These are phyloP conservation scores for Kregervanrija pseudodelftensis DNA, from an alignment of 805 yeast species.

Conservation along the genomic window DNA sequence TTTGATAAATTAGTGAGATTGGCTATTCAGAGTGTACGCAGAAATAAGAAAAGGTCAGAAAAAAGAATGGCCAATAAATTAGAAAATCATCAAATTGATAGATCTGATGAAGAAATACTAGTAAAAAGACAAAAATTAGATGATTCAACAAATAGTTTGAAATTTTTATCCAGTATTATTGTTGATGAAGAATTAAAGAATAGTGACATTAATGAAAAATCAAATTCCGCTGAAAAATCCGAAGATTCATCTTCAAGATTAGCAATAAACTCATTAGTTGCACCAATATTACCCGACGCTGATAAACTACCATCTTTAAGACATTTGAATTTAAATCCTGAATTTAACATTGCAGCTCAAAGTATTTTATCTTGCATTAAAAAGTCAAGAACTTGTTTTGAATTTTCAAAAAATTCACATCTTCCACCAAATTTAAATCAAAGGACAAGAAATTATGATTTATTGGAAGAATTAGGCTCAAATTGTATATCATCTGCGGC, in stretches of 20 bases:
- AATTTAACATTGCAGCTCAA: constrained; percentile 20
- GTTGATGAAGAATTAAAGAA: constrained; percentile 13
- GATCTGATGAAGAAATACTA: not conserved
- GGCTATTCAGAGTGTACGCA: constrained; percentile 86
- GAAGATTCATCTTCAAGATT: constrained; percentile 31
- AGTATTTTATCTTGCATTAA: constrained; percentile 41
- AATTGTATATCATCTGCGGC: constrained; percentile 47
- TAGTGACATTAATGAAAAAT: constrained; percentile 11
- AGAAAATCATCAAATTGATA: constrained; percentile 2
- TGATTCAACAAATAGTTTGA: constrained; percentile 10
- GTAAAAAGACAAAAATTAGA: constrained; percentile 10
- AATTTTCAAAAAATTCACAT: constrained; percentile 23
- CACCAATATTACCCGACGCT: constrained; percentile 27
- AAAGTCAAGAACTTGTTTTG: constrained; percentile 56
- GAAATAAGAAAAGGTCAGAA: constrained; percentile 70
- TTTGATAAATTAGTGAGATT: constrained; percentile 88
- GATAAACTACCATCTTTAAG: constrained; percentile 21
- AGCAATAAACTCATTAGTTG: constrained; percentile 41
- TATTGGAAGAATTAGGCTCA: constrained; percentile 52
- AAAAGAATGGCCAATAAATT: constrained; percentile 28
- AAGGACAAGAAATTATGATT: constrained; percentile 26
- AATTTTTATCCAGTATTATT: constrained; percentile 21
- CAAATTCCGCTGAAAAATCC: constrained; percentile 10
- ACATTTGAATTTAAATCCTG: constrained; percentile 19
- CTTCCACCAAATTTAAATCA: not conserved